Percentiles rank a stretch among this genome's conserved stretches.
Conservation (phyloP, 148 eudicot species). For the Fagopyrum tataricum region DNA sequence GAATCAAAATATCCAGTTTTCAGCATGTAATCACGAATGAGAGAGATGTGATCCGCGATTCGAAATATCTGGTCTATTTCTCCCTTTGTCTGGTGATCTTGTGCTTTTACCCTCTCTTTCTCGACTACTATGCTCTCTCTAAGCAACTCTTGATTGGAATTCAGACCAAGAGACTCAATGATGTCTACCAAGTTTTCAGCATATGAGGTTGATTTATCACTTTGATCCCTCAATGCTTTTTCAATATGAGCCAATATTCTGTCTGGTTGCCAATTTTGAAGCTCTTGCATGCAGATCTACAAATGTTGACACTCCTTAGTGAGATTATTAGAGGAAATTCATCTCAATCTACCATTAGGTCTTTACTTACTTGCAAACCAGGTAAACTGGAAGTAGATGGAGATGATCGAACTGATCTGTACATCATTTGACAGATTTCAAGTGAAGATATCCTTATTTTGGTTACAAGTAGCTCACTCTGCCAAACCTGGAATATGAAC, state of each 20-base stretch:
- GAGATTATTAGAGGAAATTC: background rate
- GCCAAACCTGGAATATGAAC: slow-evolving; percentile 49
- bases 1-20: slow-evolving; percentile 43
- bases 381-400: slow-evolving; percentile 42
- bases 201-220: slow-evolving; percentile 29
- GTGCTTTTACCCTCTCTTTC: slow-evolving; percentile 54
- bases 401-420: slow-evolving; percentile 44
- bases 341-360: slow-evolving; percentile 29
- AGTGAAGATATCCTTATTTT: slow-evolving; percentile 53
- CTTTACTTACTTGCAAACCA: slow-evolving; percentile 58
- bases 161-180: slow-evolving; percentile 43
- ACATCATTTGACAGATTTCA: slow-evolving; percentile 47
- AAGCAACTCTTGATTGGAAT: slow-evolving; percentile 55
- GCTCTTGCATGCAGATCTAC: slow-evolving; percentile 70
- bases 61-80: slow-evolving; percentile 38
- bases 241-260: slow-evolving; percentile 46
- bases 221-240: slow-evolving; percentile 37
- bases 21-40: slow-evolving; percentile 45
- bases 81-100: slow-evolving; percentile 26
- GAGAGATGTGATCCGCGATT: slow-evolving; percentile 41
- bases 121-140: slow-evolving; percentile 72
- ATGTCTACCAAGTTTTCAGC: slow-evolving; percentile 37
- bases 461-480: slow-evolving; percentile 51
- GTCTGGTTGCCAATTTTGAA: slow-evolving; percentile 49
- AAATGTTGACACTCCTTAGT: slow-evolving; percentile 26